A percentile compares a stretch with the other conserved stretches of the same genome.
phyloP scores from a whole-genome alignment of 495 filamentous ascomycete genomes.

The Neurospora africana region DNA sequence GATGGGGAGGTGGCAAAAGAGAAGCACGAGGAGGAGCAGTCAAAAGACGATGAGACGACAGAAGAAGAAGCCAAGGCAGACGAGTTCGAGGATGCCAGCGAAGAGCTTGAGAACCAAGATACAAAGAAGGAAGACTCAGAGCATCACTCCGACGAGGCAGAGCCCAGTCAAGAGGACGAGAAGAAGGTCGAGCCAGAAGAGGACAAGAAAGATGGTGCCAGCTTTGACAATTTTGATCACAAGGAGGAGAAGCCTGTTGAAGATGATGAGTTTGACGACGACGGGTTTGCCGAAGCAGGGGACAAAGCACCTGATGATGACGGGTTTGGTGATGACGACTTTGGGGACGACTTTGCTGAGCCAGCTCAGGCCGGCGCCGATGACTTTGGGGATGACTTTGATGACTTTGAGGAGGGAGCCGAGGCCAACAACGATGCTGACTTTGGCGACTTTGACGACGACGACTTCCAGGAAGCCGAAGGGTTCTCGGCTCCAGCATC shows the following conservation, averaged over 20 bases:
- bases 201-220: not conserved
- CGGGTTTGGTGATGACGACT: slow-evolving; percentile 25
- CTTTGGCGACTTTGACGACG: slow-evolving; percentile 51
- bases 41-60: not conserved
- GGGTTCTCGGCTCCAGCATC: slow-evolving; percentile 36
- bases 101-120: not conserved
- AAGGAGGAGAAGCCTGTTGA: not conserved
- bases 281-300: not conserved
- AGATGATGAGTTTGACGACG: not conserved
- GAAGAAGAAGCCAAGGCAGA: not conserved
- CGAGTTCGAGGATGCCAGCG: not conserved
- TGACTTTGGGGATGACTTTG: slow-evolving; percentile 81
- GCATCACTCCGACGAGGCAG: not conserved
- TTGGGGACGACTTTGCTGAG: slow-evolving; percentile 28
- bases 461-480: slow-evolving; percentile 63
- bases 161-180: not conserved
- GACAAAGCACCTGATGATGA: not conserved
- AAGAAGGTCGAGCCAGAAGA: not conserved
- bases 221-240: not conserved
- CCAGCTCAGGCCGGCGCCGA: slow-evolving; percentile 34
- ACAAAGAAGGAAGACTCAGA: not conserved
- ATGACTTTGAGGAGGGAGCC: slow-evolving; percentile 83
- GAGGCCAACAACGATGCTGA: slow-evolving; percentile 75
- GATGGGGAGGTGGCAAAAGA: not conserved
- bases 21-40: not conserved